These are phyloP conservation scores for Camellia japonica DNA, from an alignment of 148 eudicot genomes.

Conservation along the genomic window DNA sequence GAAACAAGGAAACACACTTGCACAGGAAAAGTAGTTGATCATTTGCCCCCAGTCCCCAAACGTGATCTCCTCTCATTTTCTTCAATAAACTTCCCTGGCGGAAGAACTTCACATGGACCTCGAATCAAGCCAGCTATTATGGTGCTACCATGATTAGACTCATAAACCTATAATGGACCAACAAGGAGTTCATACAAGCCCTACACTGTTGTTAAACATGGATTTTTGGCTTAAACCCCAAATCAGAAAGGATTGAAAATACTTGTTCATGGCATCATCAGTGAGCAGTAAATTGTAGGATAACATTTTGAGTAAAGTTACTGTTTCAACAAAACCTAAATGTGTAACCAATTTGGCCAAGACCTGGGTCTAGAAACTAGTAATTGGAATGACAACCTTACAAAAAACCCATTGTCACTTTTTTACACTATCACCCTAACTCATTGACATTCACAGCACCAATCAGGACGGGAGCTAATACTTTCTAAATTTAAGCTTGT, in stretches of 20 bases:
- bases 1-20: too few species aligned
- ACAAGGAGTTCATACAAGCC: neutral
- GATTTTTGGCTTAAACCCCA: neutral
- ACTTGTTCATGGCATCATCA: too few species aligned
- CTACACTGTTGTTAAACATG: neutral
- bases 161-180: too few species aligned
- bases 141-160: too few species aligned
- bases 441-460: too few species aligned
- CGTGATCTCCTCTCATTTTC: slow-evolving; percentile 41
- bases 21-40: slow-evolving; percentile 41
- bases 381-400: neutral
- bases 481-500: too few species aligned
- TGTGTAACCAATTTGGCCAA: neutral
- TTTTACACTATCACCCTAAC: too few species aligned
- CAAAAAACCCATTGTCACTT: neutral
- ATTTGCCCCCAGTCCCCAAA: slow-evolving; percentile 22
- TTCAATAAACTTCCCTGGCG: slow-evolving; percentile 20
- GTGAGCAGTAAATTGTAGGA: too few species aligned
- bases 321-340: too few species aligned
- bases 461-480: too few species aligned
- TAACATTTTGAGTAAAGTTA: too few species aligned
- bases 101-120: slow-evolving; percentile 27
- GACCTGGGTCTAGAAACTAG: neutral
- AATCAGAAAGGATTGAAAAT: neutral
- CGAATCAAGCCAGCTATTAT: too few species aligned